Evolutionary conservation across 768 basidiomycete genomes (phyloP).

Genomic region (Hysterangium stoloniferum): DNA sequence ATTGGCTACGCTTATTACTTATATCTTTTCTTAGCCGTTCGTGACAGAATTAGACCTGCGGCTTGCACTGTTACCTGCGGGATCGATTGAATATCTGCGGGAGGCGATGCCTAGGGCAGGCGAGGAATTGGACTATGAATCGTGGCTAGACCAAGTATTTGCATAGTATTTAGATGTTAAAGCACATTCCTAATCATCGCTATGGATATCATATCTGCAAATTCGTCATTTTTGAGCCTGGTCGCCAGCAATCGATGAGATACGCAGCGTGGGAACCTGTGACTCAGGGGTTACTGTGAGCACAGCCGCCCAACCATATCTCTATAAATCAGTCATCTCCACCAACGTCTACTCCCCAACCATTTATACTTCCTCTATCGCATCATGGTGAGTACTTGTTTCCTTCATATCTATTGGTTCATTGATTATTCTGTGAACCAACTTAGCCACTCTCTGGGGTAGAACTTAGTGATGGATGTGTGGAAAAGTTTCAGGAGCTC

Average conservation of each 20-base stretch:
- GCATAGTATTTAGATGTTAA: constrained; percentile 24
- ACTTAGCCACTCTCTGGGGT: constrained; percentile 56
- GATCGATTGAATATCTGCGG: constrained; percentile 72
- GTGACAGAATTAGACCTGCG: constrained; percentile 91
- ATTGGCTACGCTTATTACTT: not conserved
- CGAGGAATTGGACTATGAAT: constrained; percentile 14
- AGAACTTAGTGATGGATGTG: constrained; percentile 47
- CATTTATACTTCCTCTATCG: not conserved
- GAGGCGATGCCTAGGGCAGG: constrained; percentile 63
- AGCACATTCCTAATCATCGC: too few species aligned
- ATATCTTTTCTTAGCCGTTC: constrained; percentile 52
- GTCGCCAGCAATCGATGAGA: too few species aligned
- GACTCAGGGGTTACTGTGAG: too few species aligned
- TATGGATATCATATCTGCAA: too few species aligned
- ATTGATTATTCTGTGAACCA: not conserved
- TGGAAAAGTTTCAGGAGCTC: constrained; percentile 52
- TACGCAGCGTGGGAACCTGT: too few species aligned
- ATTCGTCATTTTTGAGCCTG: too few species aligned
- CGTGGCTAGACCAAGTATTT: constrained; percentile 60
- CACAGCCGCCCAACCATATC: too few species aligned
- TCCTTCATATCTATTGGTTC: not conserved
- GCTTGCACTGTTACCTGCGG: constrained; percentile 68
- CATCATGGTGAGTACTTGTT: not conserved
- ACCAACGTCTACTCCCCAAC: not conserved
- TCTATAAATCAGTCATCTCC: too few species aligned